These are phyloP conservation scores for Hymenoscyphus salicellus DNA, from an alignment of 2,329 filamentous ascomycete species.

Conservation along the genomic window DNA sequence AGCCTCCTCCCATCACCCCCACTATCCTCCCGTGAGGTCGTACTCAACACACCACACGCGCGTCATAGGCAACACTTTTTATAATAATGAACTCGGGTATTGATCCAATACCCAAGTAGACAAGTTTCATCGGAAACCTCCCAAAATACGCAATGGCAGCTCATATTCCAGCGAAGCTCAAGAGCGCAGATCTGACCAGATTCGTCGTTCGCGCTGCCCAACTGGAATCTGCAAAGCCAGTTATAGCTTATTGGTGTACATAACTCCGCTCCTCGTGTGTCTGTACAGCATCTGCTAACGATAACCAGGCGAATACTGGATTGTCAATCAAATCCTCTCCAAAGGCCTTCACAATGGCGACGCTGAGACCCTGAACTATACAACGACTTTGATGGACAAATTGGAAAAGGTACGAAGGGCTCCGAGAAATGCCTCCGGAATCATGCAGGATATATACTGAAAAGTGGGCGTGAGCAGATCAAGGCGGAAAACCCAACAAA, in stretches of 20 bases:
- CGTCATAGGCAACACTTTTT: neutral
- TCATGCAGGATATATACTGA: neutral
- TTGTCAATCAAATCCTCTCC: slow-evolving; percentile 84
- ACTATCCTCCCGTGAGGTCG: neutral
- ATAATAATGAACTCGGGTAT: neutral
- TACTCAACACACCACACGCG: neutral
- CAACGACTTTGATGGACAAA: slow-evolving; percentile 82
- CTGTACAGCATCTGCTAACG: neutral
- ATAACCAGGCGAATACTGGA: slow-evolving; percentile 76
- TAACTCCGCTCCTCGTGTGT: slow-evolving; percentile 24
- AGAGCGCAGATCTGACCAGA: slow-evolving; percentile 75
- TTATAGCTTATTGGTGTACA: slow-evolving; percentile 93
- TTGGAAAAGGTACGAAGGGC: slow-evolving; percentile 64
- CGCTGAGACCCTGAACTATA: slow-evolving; percentile 76
- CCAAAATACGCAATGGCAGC: slow-evolving; percentile 60
- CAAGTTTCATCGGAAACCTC: neutral
- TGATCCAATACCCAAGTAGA: neutral
- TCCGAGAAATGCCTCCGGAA: neutral
- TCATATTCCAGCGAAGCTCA: slow-evolving; percentile 68
- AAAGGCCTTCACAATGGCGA: slow-evolving; percentile 76
- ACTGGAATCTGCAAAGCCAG: slow-evolving; percentile 79
- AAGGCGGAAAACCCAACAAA: slow-evolving; percentile 73
- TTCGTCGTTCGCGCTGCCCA: slow-evolving; percentile 82
- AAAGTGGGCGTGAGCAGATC: slow-evolving; percentile 45
- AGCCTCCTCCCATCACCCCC: neutral